Evolutionary conservation across 371 early-diverging fungal species (phyloP).

Genomic region (Aphelidium insulamus): DNA sequence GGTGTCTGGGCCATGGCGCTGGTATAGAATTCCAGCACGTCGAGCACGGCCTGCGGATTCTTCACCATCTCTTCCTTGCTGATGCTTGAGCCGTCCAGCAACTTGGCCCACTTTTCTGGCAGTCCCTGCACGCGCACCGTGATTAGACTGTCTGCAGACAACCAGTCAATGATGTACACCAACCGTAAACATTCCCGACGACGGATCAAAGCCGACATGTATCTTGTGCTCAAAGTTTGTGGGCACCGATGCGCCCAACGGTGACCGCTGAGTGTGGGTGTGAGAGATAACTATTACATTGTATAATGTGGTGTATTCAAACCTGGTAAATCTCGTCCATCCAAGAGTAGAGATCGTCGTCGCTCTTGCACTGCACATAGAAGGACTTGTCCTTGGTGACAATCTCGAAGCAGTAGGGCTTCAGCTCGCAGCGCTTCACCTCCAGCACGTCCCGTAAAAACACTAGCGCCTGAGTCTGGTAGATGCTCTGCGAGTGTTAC

Average conservation of each 20-base stretch:
- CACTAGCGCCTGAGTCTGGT: slow-evolving; percentile 46
- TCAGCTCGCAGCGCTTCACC: slow-evolving; percentile 58
- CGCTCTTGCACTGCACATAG: slow-evolving; percentile 64
- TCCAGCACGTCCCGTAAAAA: slow-evolving; percentile 66
- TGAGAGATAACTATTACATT: too few relatives aligned
- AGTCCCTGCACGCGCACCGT: slow-evolving; percentile 34
- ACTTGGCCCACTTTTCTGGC: slow-evolving; percentile 76
- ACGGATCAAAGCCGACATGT: slow-evolving; percentile 89
- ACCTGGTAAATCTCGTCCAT: slow-evolving; percentile 81
- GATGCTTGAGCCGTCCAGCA: slow-evolving; percentile 71
- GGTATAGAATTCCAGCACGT: slow-evolving; percentile 89
- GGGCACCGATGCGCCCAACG: slow-evolving; percentile 70
- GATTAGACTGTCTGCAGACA: neutral
- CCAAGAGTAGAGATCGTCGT: slow-evolving; percentile 89
- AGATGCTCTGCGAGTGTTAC: slow-evolving; percentile 23
- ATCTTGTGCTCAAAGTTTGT: slow-evolving; percentile 86
- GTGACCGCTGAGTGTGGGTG: too few relatives aligned
- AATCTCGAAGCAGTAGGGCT: slow-evolving; percentile 73
- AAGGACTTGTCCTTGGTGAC: slow-evolving; percentile 62
- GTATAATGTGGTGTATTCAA: too few relatives aligned
- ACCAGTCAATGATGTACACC: slow-evolving; percentile 4
- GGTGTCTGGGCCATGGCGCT: slow-evolving; percentile 10
- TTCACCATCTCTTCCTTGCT: slow-evolving; percentile 84
- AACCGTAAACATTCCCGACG: slow-evolving; percentile 78
- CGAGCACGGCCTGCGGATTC: slow-evolving; percentile 91